Base-by-base conservation (phyloP, 83 land plant species). In the Thuja plicata region DNA sequence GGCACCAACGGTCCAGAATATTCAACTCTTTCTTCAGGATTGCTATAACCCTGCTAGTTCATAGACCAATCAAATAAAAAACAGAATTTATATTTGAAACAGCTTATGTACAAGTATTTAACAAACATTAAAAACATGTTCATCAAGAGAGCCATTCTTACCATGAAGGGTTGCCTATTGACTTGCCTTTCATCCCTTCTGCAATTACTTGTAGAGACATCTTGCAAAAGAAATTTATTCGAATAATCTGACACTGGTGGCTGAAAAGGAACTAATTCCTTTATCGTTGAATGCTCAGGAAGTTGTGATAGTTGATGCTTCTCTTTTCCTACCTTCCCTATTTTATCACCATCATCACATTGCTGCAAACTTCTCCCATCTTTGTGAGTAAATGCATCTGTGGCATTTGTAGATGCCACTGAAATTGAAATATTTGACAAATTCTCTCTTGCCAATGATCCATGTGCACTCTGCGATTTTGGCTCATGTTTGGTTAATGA, bases 1-100 rank as follows among this genome's bases (percentile, higher is more conserved):
- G 94, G 91, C 85, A 94, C 30, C 88, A 94, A 84, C 19, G 95
- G 95, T 35, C 95, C 95, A 1, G 95, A 94, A 89, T 91, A 91
- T 86, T 92, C 94, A 35, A 91, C 93, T 84, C 91, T 86, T 30
- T 87, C 91, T 76, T 91, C 90, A 84, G 88, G 90, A 24, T 86
- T 37, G 43, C 70, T 82, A 73, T 90, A 91, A 45, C 85, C 94
- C 94, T 94, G 80, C 21, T 30, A 77, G 37, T 46, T 24, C 13
- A 76, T n/a, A 87, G 15, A 76, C 85, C n/a, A 41, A 45, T 87
- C 19, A 48, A 27, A 45, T 32, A 73, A 27, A 83, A 27, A 45
- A 83, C 27, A 83, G 30, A 83, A 5, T 15, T 15, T 15, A 46
- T 15, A n/a, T 27, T 46, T 38, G 19, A 83, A 46, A 46, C 5